A percentile compares a stretch with the other conserved stretches of the same genome.
Evolutionary conservation across 2,329 filamentous ascomycete genomes (phyloP).

Genomic region (Sclerotinia minor): DNA sequence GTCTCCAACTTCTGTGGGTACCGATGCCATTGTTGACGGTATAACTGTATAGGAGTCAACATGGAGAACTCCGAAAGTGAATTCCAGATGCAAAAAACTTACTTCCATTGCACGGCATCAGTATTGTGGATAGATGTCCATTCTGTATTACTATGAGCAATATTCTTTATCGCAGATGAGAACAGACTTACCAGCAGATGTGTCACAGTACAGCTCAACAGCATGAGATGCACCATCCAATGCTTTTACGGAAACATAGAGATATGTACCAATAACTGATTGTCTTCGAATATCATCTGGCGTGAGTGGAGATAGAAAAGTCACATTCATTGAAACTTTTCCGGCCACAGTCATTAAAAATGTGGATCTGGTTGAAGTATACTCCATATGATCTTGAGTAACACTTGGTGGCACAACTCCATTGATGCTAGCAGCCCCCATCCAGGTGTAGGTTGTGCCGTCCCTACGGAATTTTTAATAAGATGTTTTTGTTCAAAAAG

Average conservation of each 20-base stretch:
- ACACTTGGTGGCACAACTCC: conserved; percentile 50
- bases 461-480: conserved; percentile 45
- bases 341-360: conserved; percentile 66
- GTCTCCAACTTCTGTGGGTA: conserved; percentile 33
- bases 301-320: conserved; percentile 71
- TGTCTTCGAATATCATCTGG: conserved; percentile 66
- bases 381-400: conserved; percentile 64
- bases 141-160: conserved; percentile 51
- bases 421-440: conserved; percentile 54
- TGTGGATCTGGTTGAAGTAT: conserved; percentile 69
- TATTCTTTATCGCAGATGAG: not conserved
- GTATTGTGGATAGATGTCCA: conserved; percentile 64
- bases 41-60: conserved; percentile 50
- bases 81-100: conserved; percentile 57
- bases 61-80: conserved; percentile 47
- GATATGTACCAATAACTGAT: conserved; percentile 69
- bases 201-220: conserved; percentile 71
- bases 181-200: conserved; percentile 59
- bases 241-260: conserved; percentile 62
- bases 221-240: conserved; percentile 62
- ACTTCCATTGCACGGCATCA: conserved; percentile 60
- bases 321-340: conserved; percentile 64
- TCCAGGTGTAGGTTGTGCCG: conserved; percentile 63
- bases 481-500: not conserved
- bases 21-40: conserved; percentile 33